Base-by-base conservation (phyloP, 441 rosid genomes). In the Gossypium aridum region DNA sequence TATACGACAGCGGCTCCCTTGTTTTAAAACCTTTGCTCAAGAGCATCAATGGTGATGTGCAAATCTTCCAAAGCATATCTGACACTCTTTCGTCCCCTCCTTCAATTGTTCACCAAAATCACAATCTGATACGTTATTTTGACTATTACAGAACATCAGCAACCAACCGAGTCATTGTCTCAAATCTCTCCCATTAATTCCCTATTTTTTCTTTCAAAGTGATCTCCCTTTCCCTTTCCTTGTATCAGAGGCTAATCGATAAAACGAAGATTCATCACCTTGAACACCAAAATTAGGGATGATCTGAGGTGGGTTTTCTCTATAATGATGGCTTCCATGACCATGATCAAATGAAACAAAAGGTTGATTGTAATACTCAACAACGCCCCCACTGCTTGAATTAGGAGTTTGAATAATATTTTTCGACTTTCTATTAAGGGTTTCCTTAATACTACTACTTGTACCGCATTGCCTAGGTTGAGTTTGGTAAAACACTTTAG, bases 401-500 rank as follows among this genome's bases (percentile, higher is more conserved):
- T 59, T 59, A 59, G 64, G 70, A 62, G 13, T 64, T 60, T 72
- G 81, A 70, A 71, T 47, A 37, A 9, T 67, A 70, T 54, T 72
- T 76, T 66, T 39, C 45, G 45, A 39, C 45, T 39, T 39, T 39
- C 45, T 39, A 39, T 39, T 39, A 8, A 39, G 45, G 12, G 45
- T 8, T 39, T 39, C 45, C 45, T 39, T 39, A 39, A 39, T 55
- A 2, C 22, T 19, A 55, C 60, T 22, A 80, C 55, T 72, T 49
- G 87, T 80, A n/a, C 86, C 88, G 25, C 94, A 88, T 81, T 94
- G 98, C 73, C 99, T 87, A 70, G 99, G 99, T 71, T 94, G 98
- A 34, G 98, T 92, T 83, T 94, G 98, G 85, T 89, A 92, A 85
- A 94, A 94, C 7, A 94, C 93, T 82, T 94, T 94, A 0, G 99